Evolutionary conservation across 1,284 basidiomycete genomes (phyloP).

Genomic region (Tilletia horrida): DNA sequence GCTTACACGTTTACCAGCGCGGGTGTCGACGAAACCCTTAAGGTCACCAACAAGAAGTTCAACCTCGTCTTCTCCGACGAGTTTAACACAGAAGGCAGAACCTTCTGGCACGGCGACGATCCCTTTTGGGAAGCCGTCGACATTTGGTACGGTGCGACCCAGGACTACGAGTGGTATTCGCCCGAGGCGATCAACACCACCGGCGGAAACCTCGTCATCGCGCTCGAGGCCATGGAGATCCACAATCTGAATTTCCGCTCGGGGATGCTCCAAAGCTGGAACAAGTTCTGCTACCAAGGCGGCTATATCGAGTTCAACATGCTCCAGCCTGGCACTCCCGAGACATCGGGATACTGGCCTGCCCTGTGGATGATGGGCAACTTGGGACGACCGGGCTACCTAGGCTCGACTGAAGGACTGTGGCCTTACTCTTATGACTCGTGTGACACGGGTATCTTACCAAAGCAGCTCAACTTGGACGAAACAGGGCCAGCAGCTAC

Average conservation of each 20-base stretch:
- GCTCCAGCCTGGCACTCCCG: conserved; percentile 24
- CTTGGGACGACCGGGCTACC: conserved; percentile 25
- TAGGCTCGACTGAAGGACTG: conserved; percentile 27
- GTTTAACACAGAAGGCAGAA: conserved; percentile 42
- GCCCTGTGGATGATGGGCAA: conserved; percentile 28
- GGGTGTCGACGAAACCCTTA: background rate
- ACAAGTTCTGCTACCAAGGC: conserved; percentile 43
- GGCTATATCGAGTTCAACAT: conserved; percentile 31
- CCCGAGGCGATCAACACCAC: conserved; percentile 45
- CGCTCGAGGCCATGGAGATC: conserved; percentile 34
- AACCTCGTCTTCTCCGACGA: conserved; percentile 49
- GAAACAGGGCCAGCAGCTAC: conserved; percentile 21
- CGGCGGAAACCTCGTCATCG: conserved; percentile 33
- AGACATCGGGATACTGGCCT: conserved; percentile 31
- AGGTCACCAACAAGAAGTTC: conserved; percentile 27
- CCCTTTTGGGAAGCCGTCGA: conserved; percentile 46
- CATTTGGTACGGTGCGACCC: conserved; percentile 38
- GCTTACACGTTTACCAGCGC: conserved; percentile 27
- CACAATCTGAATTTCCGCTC: conserved; percentile 49
- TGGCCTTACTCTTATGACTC: conserved; percentile 28
- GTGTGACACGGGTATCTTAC: conserved; percentile 30
- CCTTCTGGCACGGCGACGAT: conserved; percentile 49
- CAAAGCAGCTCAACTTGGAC: conserved; percentile 23
- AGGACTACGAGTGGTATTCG: conserved; percentile 42
- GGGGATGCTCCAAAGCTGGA: conserved; percentile 51